Conservation (phyloP, 805 yeast species). For the Hyphopichia homilentoma region DNA sequence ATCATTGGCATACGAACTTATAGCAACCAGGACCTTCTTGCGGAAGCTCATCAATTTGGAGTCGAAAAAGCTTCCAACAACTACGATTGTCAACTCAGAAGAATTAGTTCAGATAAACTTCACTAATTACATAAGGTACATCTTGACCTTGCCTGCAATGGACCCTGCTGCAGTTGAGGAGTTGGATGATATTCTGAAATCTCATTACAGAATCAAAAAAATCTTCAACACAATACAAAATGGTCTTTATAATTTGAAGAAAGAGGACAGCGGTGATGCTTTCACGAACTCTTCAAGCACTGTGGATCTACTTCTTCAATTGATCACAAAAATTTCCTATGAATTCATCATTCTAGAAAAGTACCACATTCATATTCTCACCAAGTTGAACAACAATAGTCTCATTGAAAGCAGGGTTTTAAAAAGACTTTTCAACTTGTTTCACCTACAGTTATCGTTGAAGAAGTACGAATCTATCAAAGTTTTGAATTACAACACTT, state of each 20-base stretch:
- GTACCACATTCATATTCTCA: constrained; percentile 33
- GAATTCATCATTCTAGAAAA: constrained; percentile 38
- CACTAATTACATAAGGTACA: constrained; percentile 32
- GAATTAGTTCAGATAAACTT: constrained; percentile 38
- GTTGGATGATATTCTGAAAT: constrained; percentile 16
- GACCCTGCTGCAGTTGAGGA: constrained; percentile 8
- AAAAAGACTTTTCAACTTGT: constrained; percentile 18
- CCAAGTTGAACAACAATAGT: constrained; percentile 30
- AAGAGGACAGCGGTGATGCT: constrained; percentile 22
- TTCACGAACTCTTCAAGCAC: constrained; percentile 9
- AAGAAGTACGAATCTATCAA: constrained; percentile 21
- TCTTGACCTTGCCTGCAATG: constrained; percentile 26
- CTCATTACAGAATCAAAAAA: constrained; percentile 26
- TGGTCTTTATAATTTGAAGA: constrained; percentile 20
- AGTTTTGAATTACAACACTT: constrained; percentile 29
- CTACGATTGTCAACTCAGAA: constrained; percentile 18
- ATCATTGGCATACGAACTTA: constrained; percentile 25
- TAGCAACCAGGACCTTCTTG: constrained; percentile 23
- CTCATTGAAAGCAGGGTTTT: constrained; percentile 25
- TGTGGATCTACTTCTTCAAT: constrained; percentile 22
- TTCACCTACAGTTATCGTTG: constrained; percentile 12
- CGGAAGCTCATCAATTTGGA: constrained; percentile 17
- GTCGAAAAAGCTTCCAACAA: constrained; percentile 3
- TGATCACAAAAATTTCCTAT: constrained; percentile 30
- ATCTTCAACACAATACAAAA: constrained; percentile 24